Evolutionary conservation across 495 filamentous ascomycete species (phyloP).

Genomic region (Entonaema liquescens): DNA sequence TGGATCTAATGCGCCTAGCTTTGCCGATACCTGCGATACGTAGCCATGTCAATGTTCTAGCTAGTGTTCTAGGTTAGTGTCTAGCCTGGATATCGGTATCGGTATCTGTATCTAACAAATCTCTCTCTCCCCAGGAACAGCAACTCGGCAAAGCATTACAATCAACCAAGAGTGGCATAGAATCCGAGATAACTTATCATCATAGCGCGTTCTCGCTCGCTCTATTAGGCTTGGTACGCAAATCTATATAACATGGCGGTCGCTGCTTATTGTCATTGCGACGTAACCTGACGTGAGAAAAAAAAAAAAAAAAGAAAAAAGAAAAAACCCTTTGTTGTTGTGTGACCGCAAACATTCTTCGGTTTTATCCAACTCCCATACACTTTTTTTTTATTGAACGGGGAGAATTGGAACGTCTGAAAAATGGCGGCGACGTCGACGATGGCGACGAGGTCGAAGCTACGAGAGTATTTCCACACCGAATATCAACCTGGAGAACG

Average conservation of each 20-base stretch:
- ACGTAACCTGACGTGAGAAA: neutral
- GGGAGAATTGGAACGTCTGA: constrained; percentile 12
- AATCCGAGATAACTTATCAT: constrained; percentile 22
- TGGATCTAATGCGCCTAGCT: constrained; percentile 15
- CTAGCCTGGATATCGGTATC: too few relatives aligned
- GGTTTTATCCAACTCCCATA: neutral
- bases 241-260: constrained; percentile 20
- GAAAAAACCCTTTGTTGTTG: neutral
- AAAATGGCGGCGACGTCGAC: constrained; percentile 26
- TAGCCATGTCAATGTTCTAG: too few relatives aligned
- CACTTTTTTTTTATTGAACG: neutral
- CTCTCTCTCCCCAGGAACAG: neutral
- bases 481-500: constrained; percentile 53
- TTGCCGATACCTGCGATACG: constrained; percentile 16
- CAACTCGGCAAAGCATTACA: neutral
- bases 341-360: constrained; percentile 22
- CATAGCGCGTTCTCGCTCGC: neutral
- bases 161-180: neutral
- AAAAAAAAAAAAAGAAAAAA: neutral
- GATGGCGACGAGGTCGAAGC: constrained; percentile 31
- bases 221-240: neutral
- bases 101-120: constrained; percentile 1
- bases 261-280: constrained; percentile 11
- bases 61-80: too few relatives aligned
- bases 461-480: constrained; percentile 48